A percentile compares a stretch with the other conserved stretches of the same genome.
Conservation (phyloP, 306 rosid species). For the Mimosa bimucronata region DNA sequence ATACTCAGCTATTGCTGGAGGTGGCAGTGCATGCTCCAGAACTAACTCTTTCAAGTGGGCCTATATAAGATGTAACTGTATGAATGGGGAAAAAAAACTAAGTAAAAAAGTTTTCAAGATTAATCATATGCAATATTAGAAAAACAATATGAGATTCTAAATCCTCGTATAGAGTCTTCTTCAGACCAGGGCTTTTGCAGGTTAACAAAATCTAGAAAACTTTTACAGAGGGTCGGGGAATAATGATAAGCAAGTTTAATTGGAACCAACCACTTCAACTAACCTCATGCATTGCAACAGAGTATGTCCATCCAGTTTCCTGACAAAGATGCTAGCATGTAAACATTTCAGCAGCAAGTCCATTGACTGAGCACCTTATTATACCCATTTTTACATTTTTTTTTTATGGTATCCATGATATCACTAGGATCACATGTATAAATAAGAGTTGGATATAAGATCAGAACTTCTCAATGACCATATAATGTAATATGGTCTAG, state of each 20-base stretch:
- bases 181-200: conserved; percentile 7
- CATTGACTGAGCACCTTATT: conserved; percentile 95
- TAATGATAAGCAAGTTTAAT: conserved; percentile 4
- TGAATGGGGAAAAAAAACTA: too few relatives aligned
- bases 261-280: conserved; percentile 39
- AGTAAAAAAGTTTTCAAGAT: neutral
- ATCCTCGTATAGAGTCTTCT: neutral
- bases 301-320: conserved; percentile 87
- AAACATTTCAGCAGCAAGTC: conserved; percentile 93
- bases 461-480: conserved; percentile 89
- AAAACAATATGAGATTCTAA: neutral
- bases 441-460: conserved; percentile 85
- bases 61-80: conserved; percentile 49
- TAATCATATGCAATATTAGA: conserved; percentile 11
- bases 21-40: conserved; percentile 95
- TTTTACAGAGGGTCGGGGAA: conserved; percentile 9
- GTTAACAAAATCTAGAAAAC: conserved; percentile 7
- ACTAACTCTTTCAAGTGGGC: conserved; percentile 80
- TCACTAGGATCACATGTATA: conserved; percentile 97
- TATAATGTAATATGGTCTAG: conserved; percentile 87
- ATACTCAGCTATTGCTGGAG: conserved; percentile 96
- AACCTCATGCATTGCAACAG: conserved; percentile 91
- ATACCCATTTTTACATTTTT: conserved; percentile 80
- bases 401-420: conserved; percentile 91
- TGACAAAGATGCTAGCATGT: conserved; percentile 91